Evolutionary conservation across 495 filamentous ascomycete genomes (phyloP), one percentile per base, ranked within the genome.

Genomic region (Lineolata rhizophorae): DNA sequence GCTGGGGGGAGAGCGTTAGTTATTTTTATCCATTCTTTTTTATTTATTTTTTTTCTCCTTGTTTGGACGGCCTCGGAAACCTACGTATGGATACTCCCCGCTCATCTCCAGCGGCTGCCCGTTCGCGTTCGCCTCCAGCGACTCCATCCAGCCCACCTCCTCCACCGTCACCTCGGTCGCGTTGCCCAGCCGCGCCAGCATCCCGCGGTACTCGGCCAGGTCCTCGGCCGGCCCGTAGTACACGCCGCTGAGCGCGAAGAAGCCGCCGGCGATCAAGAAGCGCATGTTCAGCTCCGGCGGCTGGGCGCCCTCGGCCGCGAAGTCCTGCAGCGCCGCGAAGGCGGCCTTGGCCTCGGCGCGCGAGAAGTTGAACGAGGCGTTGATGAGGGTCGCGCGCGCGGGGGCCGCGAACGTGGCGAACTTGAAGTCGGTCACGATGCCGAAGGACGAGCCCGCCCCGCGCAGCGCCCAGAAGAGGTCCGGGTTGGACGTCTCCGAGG

Each of bases 401-500:
- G 72, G 72, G 19, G 69, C 70, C 0, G 62, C 52, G 15, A 65
- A 55, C 0, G 70, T 77, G 32, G 55, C 52, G 12, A 77, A 31
- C 18, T 71, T 61, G 38, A 78, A 76, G 27, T 61, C 59, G 20
- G 68, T 74, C 35, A 75, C 57, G 35, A 77, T 56, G 28, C 70
- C 72, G 32, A 76, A 70, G 13, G 61, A 63, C 13, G 66, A 60
- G 12, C 57, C 69, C 1, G 72, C 68, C 5, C 71, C 70, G 36
- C 56, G 59, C 21, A 74, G 42, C 35, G 59, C 58, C 39, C 57
- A 74, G 41, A 63, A 53, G n/a, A 55, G 34, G 15, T 53, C 46
- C 11, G 40, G 31, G 22, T 50, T 6, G 6, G 6, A 5, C 28
- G 40, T 44, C 2, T 48, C 36, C 3, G 59, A 51, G 4, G 53